phyloP scores from a whole-genome alignment of 306 rosid genomes.

The Lathyrus tuberosus region DNA sequence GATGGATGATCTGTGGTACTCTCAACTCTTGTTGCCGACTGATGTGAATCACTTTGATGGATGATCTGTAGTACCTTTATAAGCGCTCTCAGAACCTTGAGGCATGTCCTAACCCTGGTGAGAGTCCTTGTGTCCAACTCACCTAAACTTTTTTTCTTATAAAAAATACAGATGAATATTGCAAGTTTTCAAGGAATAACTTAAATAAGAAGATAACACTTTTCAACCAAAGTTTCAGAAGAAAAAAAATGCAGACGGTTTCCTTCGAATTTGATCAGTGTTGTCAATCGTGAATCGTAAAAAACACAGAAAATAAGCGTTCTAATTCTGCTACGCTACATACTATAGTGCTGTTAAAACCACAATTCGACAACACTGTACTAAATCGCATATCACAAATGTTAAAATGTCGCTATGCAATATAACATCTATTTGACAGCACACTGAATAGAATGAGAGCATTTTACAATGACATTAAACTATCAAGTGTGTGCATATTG shows the following conservation, averaged over 20 bases:
- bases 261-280: neutral
- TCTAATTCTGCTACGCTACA: neutral
- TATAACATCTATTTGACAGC: neutral
- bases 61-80: too few species aligned
- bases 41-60: too few species aligned
- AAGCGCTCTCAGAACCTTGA: too few species aligned
- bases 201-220: constrained; percentile 4
- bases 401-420: neutral
- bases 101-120: too few species aligned
- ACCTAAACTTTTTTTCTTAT: too few species aligned
- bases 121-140: too few species aligned
- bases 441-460: neutral
- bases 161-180: neutral
- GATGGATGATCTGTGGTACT: too few species aligned
- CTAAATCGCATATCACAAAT: neutral
- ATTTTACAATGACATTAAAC: constrained; percentile 2
- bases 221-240: neutral
- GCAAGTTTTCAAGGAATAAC: constrained; percentile 17
- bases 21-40: too few species aligned
- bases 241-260: constrained; percentile 17
- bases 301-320: neutral
- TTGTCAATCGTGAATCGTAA: neutral
- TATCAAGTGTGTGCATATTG: neutral
- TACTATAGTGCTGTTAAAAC: neutral
- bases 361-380: neutral